Evolutionary conservation across 495 filamentous ascomycete genomes (phyloP).

Genomic region (Melanomma pulvis-pyrius): DNA sequence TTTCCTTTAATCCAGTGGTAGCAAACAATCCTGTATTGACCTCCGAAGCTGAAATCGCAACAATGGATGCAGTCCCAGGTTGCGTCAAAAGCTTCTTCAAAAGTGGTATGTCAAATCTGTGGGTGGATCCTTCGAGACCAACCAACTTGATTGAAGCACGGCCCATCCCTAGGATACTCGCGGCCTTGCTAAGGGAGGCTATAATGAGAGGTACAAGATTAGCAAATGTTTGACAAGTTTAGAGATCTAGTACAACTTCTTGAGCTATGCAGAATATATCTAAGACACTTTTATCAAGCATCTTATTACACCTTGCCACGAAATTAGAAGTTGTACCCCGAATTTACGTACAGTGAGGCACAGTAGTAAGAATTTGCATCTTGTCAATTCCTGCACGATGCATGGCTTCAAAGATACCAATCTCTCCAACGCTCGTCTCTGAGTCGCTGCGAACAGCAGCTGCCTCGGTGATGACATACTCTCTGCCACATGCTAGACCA

Average conservation of each 20-base stretch:
- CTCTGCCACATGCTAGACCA: conserved; percentile 50
- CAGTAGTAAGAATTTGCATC: conserved; percentile 76
- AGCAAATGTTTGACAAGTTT: too few species aligned
- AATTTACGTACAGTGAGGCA: too few species aligned
- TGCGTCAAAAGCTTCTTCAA: conserved; percentile 59
- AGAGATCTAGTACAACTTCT: too few species aligned
- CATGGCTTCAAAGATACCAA: conserved; percentile 70
- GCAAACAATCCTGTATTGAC: conserved; percentile 90
- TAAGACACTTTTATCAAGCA: too few species aligned
- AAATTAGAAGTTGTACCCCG: too few species aligned
- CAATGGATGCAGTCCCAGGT: conserved; percentile 64
- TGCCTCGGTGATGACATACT: conserved; percentile 29
- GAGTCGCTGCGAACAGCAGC: conserved; percentile 40
- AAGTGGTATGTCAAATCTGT: conserved; percentile 66
- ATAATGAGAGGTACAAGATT: too few species aligned
- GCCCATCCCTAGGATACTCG: conserved; percentile 78
- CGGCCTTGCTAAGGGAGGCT: conserved; percentile 80
- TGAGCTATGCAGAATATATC: too few species aligned
- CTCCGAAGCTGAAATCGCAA: conserved; percentile 80
- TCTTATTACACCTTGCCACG: too few species aligned
- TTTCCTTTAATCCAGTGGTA: conserved; percentile 58
- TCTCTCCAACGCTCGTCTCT: conserved; percentile 60
- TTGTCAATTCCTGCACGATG: conserved; percentile 61
- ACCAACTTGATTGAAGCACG: conserved; percentile 67
- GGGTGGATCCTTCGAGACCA: conserved; percentile 55